Conservation (phyloP, 2,329 filamentous ascomycete genomes). For the Diaporthe sp. region DNA sequence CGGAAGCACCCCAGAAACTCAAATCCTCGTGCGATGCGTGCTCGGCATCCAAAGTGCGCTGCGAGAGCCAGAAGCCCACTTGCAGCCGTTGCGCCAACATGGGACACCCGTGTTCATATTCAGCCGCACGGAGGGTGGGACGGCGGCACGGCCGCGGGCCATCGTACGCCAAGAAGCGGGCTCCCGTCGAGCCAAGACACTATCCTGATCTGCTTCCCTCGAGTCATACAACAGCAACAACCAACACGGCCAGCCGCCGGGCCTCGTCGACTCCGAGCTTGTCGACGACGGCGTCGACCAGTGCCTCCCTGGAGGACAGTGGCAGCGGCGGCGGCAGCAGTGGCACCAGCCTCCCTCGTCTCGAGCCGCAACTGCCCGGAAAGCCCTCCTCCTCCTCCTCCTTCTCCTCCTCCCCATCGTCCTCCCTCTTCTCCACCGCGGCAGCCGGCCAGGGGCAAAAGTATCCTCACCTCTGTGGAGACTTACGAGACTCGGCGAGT, state of each 20-base stretch:
- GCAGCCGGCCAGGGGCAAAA: background rate
- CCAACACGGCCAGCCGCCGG: no score
- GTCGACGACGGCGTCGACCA: background rate
- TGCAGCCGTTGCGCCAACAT: background rate
- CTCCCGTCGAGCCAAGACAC: background rate
- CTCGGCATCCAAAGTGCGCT: background rate
- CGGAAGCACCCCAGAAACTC: background rate
- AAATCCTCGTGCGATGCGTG: background rate
- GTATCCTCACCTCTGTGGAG: background rate
- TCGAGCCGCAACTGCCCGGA: background rate
- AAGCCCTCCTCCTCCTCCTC: background rate
- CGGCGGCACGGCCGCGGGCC: background rate
- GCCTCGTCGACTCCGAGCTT: background rate
- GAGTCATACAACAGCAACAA: background rate
- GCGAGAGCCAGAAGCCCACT: background rate
- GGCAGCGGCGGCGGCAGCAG: no score
- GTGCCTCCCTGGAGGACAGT: background rate
- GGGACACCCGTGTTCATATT: background rate
- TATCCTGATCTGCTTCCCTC: background rate
- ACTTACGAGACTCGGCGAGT: background rate
- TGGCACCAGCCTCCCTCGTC: background rate
- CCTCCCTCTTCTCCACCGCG: background rate
- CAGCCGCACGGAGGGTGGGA: background rate
- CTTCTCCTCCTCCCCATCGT: background rate
- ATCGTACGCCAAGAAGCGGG: background rate